A percentile compares a stretch with the other conserved stretches of the same genome.
phyloP scores from a whole-genome alignment of 371 early-diverging fungal genomes.

The Mucor indicus region DNA sequence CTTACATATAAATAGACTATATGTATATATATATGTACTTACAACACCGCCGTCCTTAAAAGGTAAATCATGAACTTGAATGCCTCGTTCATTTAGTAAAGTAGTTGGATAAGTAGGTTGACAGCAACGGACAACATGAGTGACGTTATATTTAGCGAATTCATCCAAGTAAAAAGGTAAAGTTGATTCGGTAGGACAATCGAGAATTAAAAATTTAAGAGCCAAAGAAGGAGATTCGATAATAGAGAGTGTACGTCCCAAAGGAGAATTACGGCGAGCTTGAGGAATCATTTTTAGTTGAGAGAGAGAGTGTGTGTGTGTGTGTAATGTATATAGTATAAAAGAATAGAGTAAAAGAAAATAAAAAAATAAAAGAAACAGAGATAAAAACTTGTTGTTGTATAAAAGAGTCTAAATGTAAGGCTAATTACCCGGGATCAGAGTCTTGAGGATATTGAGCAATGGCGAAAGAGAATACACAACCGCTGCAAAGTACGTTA shows the following conservation, averaged over 20 bases:
- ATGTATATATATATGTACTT: conserved; percentile 3
- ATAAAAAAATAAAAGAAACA: too few species aligned
- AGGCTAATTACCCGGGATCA: conserved; percentile 26
- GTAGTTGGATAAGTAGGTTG: conserved; percentile 79
- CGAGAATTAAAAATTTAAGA: conserved; percentile 86
- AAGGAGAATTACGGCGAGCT: too few species aligned
- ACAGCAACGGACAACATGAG: conserved; percentile 81
- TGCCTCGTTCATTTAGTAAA: conserved; percentile 54
- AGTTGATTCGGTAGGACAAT: conserved; percentile 85
- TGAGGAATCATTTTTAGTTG: too few species aligned
- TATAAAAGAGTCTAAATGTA: too few species aligned
- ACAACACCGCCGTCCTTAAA: conserved; percentile 65
- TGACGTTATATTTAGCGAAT: conserved; percentile 68
- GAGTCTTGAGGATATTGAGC: conserved; percentile 24
- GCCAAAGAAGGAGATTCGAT: too few species aligned
- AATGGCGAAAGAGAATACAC: conserved; percentile 15
- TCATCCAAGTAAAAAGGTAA: conserved; percentile 76
- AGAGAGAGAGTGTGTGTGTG: too few species aligned
- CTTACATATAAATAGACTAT: not conserved
- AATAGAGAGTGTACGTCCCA: too few species aligned
- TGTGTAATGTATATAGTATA: too few species aligned
- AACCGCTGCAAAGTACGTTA: conserved; percentile 26
- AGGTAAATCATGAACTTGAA: conserved; percentile 38
- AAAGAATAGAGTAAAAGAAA: too few species aligned
- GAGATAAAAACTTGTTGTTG: too few species aligned